A percentile compares a stretch with the other conserved stretches of the same genome.
Evolutionary conservation across 345 rosid genomes (phyloP).

Genomic region (Alliaria petiolata): DNA sequence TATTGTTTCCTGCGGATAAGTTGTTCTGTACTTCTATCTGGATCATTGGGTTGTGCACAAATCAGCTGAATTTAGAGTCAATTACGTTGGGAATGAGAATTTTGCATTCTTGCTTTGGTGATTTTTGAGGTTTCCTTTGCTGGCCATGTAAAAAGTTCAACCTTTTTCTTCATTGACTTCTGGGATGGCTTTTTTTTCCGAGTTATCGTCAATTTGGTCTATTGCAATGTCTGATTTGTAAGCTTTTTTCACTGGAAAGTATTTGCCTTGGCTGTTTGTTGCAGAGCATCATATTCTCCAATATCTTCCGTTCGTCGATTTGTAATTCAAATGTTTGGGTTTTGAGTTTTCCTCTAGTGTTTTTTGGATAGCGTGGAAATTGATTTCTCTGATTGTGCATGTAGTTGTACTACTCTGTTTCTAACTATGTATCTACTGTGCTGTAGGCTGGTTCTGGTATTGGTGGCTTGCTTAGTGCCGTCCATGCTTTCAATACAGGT

Average conservation of each 20-base stretch:
- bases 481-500: slow-evolving; percentile 83
- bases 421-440: slow-evolving; percentile 11
- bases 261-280: not conserved
- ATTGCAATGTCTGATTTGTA: not conserved
- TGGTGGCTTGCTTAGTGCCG: slow-evolving; percentile 87
- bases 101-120: not conserved
- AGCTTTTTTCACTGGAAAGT: slow-evolving; percentile 2
- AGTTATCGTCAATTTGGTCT: not conserved
- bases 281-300: not conserved
- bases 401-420: not conserved
- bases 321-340: not conserved
- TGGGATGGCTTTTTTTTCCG: not conserved
- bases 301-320: not conserved
- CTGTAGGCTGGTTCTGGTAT: slow-evolving; percentile 81
- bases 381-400: not conserved
- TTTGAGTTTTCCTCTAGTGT: not conserved
- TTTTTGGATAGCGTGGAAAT: not conserved
- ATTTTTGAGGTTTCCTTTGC: not conserved
- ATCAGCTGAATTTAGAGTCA: slow-evolving; percentile 2
- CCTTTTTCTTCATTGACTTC: not conserved
- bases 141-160: not conserved
- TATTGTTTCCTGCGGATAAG: not conserved
- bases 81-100: slow-evolving; percentile 4
- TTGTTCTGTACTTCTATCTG: no score
- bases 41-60: not conserved